Percentiles rank a stretch among this genome's conserved stretches.
These are phyloP conservation scores for Corymbia citriodora DNA, from an alignment of 441 rosid species.

Conservation along the genomic window DNA sequence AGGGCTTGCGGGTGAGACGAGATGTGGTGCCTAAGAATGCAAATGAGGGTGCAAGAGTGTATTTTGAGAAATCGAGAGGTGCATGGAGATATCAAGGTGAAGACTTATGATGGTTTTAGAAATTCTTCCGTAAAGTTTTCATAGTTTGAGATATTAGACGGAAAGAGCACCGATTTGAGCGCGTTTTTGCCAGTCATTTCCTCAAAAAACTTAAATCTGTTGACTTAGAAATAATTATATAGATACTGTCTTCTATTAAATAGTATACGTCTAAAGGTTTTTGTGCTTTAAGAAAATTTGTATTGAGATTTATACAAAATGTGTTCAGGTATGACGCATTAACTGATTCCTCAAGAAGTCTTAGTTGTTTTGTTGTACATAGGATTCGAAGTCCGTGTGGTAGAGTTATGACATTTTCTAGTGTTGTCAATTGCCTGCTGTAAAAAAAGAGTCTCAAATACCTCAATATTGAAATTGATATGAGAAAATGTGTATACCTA, in stretches of 20 bases:
- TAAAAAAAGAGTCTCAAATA: background rate
- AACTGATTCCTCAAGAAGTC: background rate
- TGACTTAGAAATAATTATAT: background rate
- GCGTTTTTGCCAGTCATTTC: background rate
- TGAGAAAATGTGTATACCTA: background rate
- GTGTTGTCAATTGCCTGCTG: background rate
- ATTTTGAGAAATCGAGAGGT: background rate
- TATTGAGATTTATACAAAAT: background rate
- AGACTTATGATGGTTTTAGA: background rate
- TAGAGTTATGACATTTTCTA: background rate
- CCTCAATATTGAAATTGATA: background rate
- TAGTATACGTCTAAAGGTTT: background rate
- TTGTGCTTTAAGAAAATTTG: background rate
- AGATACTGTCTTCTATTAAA: background rate
- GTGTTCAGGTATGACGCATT: background rate
- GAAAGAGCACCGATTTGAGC: background rate
- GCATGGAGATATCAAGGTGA: background rate
- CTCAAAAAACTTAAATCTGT: background rate
- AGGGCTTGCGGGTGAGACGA: accelerated
- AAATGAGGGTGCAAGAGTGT: background rate
- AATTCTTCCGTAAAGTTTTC: background rate
- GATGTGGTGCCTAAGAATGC: background rate
- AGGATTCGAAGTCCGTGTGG: accelerated
- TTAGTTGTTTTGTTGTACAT: background rate
- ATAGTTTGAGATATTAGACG: background rate